A percentile compares a stretch with the other conserved stretches of the same genome.
Evolutionary conservation across 345 rosid genomes (phyloP).

Genomic region (Raphanus sativus): DNA sequence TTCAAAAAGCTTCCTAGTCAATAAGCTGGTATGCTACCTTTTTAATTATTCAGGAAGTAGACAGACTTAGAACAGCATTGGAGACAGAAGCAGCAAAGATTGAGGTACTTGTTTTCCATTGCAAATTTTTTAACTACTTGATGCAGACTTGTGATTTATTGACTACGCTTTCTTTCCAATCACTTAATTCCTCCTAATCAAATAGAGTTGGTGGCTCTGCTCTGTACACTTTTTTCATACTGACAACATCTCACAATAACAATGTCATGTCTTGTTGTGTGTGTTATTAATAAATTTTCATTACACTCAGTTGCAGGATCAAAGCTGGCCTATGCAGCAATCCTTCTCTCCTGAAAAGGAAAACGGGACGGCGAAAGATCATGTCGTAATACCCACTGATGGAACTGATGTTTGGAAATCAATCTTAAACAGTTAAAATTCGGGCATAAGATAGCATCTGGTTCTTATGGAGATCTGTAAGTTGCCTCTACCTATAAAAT

Average conservation of each 20-base stretch:
- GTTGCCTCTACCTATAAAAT: constrained; percentile 38
- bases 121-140: neutral
- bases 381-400: constrained; percentile 81
- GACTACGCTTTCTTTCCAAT: neutral
- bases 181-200: neutral
- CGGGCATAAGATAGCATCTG: constrained; percentile 87
- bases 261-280: neutral
- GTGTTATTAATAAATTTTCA: constrained; percentile 10
- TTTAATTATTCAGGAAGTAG: constrained; percentile 64
- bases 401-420: constrained; percentile 98
- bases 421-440: constrained; percentile 66
- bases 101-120: constrained; percentile 54
- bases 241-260: constrained; percentile 1
- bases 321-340: constrained; percentile 51
- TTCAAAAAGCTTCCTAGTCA: neutral
- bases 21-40: constrained; percentile 33
- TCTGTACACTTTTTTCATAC: neutral
- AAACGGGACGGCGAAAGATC: constrained; percentile 43
- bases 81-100: constrained; percentile 68
- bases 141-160: neutral
- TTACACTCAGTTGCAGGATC: constrained; percentile 48
- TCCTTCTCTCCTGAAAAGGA: constrained; percentile 57
- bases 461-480: constrained; percentile 96
- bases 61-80: constrained; percentile 64
- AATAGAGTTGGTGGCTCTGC: constrained; percentile 2